These are phyloP conservation scores for Lycium ferocissimum DNA, from an alignment of 257 asterid genomes.

Conservation along the genomic window DNA sequence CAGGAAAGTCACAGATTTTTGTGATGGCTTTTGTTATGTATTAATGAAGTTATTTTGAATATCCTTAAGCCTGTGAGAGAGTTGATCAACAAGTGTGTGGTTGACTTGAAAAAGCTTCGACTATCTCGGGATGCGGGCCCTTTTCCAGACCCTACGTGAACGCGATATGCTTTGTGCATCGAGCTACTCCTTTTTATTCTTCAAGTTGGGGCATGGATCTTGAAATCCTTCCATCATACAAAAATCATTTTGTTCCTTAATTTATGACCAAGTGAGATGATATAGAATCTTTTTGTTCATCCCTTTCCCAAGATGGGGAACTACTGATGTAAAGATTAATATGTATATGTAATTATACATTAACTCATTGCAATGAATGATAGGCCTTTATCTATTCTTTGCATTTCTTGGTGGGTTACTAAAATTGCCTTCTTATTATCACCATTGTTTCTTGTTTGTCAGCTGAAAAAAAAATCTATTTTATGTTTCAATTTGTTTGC, in stretches of 20 bases:
- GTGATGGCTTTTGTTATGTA: conserved; percentile 44
- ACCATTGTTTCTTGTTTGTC: too few relatives aligned
- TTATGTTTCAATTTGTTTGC: background rate
- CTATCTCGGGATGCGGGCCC: background rate
- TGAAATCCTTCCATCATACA: background rate
- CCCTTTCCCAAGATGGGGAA: background rate
- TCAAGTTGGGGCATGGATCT: background rate
- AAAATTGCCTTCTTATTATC: background rate
- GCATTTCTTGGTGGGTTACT: background rate
- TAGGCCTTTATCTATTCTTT: background rate
- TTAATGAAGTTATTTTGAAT: background rate
- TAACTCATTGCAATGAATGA: background rate
- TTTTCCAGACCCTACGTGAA: background rate
- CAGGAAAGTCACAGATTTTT: conserved; percentile 50
- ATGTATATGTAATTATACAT: background rate
- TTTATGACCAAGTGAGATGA: conserved; percentile 14
- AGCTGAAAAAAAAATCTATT: too few relatives aligned
- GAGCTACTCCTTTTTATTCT: background rate
- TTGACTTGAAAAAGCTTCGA: background rate
- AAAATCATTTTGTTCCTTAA: background rate
- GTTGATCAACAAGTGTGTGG: background rate
- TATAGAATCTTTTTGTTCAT: background rate
- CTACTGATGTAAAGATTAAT: conserved; percentile 18
- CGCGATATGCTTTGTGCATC: background rate
- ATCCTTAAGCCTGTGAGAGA: background rate